phyloP scores from a whole-genome alignment of 306 rosid species.

The Quercus bicolor region DNA sequence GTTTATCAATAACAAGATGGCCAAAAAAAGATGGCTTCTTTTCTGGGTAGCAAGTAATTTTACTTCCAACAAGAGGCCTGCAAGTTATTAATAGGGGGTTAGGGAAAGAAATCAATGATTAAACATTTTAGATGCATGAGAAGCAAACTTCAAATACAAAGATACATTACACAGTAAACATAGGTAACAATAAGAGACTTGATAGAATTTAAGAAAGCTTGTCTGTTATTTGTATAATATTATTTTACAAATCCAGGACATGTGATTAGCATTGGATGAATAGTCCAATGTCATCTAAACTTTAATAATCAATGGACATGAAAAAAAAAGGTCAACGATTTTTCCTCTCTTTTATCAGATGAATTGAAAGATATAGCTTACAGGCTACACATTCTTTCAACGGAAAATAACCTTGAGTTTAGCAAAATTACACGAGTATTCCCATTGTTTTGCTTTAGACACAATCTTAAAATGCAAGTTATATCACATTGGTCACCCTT shows the following conservation, averaged over 20 bases:
- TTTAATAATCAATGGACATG: not conserved
- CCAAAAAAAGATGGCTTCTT: constrained; percentile 65
- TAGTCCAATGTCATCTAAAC: not conserved
- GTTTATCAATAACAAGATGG: constrained; percentile 59
- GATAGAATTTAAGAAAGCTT: too few species aligned
- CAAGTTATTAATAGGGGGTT: not conserved
- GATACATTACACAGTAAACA: not conserved
- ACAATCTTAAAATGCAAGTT: too few species aligned
- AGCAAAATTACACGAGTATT: too few species aligned
- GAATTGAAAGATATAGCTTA: not conserved
- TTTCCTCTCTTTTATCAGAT: not conserved
- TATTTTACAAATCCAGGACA: not conserved
- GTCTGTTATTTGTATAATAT: not conserved
- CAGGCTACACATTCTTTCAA: not conserved
- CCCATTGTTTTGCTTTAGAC: too few species aligned
- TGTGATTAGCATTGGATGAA: not conserved
- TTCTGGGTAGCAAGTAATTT: constrained; percentile 44
- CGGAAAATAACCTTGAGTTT: too few species aligned
- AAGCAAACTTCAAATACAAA: not conserved
- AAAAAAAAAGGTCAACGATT: not conserved
- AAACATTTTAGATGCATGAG: not conserved
- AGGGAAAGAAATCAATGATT: not conserved
- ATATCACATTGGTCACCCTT: too few species aligned
- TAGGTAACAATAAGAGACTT: too few species aligned
- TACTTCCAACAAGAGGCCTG: constrained; percentile 74